Evolutionary conservation across 495 filamentous ascomycete species (phyloP).

Genomic region (Penicillium cinerascens): DNA sequence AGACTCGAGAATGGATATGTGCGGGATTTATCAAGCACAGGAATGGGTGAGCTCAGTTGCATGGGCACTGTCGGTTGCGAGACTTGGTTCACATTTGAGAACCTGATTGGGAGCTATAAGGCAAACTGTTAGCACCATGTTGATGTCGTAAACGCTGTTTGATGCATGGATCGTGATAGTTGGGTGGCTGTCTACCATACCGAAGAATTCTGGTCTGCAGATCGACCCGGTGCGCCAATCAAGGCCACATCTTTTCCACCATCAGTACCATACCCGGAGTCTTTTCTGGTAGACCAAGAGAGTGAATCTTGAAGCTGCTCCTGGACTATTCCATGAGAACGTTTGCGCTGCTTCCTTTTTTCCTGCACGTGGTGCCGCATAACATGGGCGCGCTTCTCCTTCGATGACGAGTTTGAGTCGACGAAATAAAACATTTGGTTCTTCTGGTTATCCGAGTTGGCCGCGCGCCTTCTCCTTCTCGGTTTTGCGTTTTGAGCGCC

Average conservation of each 20-base stretch:
- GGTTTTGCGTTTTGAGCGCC: conserved; percentile 16
- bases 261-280: conserved; percentile 10
- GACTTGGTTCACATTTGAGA: conserved; percentile 12
- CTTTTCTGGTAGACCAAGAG: conserved; percentile 22
- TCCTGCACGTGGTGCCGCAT: conserved; percentile 50
- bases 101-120: conserved; percentile 20
- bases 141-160: conserved; percentile 3
- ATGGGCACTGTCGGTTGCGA: conserved; percentile 5
- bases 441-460: conserved; percentile 21
- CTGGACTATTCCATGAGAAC: conserved; percentile 19
- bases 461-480: conserved; percentile 25
- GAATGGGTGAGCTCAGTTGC: conserved; percentile 22
- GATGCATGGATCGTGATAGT: background rate
- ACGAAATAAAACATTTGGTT: conserved; percentile 46
- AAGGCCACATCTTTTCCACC: background rate
- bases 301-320: conserved; percentile 18
- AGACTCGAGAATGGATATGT: conserved; percentile 36
- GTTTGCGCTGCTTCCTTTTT: conserved; percentile 39
- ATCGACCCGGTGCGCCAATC: background rate
- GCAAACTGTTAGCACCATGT: background rate
- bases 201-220: conserved; percentile 13
- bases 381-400: conserved; percentile 47
- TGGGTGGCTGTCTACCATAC: conserved; percentile 11
- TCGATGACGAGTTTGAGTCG: conserved; percentile 41
- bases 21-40: conserved; percentile 30